Evolutionary conservation across 2,329 filamentous ascomycete species (phyloP).

Genomic region (Aspergillus sp.): DNA sequence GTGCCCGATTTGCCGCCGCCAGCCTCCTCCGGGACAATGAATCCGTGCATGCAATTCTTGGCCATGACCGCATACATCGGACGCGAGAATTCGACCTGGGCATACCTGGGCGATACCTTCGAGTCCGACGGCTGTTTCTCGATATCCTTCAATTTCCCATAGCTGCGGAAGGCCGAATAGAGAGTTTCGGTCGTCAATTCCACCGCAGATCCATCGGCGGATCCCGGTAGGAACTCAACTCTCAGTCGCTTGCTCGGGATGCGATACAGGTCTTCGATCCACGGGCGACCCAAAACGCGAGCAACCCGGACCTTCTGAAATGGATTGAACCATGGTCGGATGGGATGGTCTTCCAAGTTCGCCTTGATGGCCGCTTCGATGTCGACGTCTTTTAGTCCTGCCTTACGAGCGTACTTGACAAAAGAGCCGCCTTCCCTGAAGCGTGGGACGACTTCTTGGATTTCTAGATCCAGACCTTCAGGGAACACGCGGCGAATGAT

Average conservation of each 20-base stretch:
- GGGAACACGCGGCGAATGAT: constrained; percentile 65
- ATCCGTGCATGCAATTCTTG: constrained; percentile 88
- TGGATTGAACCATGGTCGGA: constrained; percentile 89
- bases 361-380: constrained; percentile 62
- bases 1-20: constrained; percentile 78
- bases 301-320: constrained; percentile 69
- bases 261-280: constrained; percentile 89
- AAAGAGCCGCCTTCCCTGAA: constrained; percentile 92
- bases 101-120: constrained; percentile 78
- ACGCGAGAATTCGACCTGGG: constrained; percentile 72
- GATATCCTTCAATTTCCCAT: constrained; percentile 89
- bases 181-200: constrained; percentile 84
- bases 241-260: constrained; percentile 74
- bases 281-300: constrained; percentile 79
- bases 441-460: constrained; percentile 79
- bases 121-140: constrained; percentile 78
- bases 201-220: constrained; percentile 67
- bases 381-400: constrained; percentile 48
- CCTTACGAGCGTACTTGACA: constrained; percentile 72
- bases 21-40: constrained; percentile 64
- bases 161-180: constrained; percentile 83
- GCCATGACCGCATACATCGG: constrained; percentile 80
- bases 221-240: constrained; percentile 78
- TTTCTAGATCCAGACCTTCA: constrained; percentile 60
- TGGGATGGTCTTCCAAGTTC: constrained; percentile 66